phyloP scores from a whole-genome alignment of 352 stramenopile genomes.

The Pythium insidiosum region DNA sequence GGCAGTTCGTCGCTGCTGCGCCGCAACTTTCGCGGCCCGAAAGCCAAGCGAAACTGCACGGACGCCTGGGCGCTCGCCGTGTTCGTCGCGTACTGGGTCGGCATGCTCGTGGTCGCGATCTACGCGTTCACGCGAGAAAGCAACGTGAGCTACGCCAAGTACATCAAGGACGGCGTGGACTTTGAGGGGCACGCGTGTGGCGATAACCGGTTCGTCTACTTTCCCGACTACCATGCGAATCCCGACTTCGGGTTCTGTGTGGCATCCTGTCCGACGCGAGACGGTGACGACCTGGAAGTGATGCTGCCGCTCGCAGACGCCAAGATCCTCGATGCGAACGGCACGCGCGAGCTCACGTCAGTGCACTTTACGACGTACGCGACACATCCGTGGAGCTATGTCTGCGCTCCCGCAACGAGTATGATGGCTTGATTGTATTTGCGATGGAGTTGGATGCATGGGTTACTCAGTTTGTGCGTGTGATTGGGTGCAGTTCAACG shows the following conservation, averaged over 20 bases:
- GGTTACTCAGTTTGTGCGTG: too few species aligned
- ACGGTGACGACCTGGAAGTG: slow-evolving; percentile 36
- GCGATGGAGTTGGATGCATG: too few species aligned
- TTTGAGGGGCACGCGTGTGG: slow-evolving; percentile 59
- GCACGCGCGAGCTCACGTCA: slow-evolving; percentile 17
- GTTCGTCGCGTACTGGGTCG: slow-evolving; percentile 66
- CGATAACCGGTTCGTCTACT: slow-evolving; percentile 52
- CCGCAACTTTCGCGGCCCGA: slow-evolving; percentile 30
- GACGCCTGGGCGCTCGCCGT: slow-evolving; percentile 45
- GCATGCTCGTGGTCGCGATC: slow-evolving; percentile 63
- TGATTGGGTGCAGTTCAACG: slow-evolving; percentile 38
- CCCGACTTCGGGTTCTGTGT: slow-evolving; percentile 81
- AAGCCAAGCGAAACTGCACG: slow-evolving; percentile 39
- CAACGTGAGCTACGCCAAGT: slow-evolving; percentile 56
- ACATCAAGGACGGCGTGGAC: slow-evolving; percentile 74
- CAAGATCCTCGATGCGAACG: slow-evolving; percentile 22
- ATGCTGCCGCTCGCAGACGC: slow-evolving; percentile 32
- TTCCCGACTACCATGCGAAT: slow-evolving; percentile 53
- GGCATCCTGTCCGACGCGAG: slow-evolving; percentile 29
- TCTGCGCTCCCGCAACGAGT: slow-evolving; percentile 57
- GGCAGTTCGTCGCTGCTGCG: slow-evolving; percentile 26
- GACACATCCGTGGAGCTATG: slow-evolving; percentile 56
- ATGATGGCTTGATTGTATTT: slow-evolving; percentile 1
- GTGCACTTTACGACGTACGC: slow-evolving; percentile 64
- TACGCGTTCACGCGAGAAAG: slow-evolving; percentile 62